Conservation (phyloP, 2,329 filamentous ascomycete genomes). For the Sporothrix dimorphospora region DNA sequence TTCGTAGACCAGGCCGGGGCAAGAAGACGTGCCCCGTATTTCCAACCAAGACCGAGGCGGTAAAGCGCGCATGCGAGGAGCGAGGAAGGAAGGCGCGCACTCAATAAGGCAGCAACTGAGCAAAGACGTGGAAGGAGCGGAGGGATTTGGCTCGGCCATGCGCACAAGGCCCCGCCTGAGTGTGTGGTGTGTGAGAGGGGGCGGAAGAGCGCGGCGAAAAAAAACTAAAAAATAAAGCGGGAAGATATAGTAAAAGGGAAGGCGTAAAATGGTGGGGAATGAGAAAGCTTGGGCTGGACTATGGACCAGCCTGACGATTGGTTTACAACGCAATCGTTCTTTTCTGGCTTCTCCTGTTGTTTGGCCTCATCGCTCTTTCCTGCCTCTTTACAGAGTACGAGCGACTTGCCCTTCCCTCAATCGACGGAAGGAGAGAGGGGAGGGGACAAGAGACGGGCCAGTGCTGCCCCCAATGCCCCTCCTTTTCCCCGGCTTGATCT, state of each 20-base stretch:
- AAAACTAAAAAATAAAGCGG: slow-evolving; percentile 12
- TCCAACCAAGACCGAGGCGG: slow-evolving; percentile 6
- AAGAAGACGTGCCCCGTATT: not conserved
- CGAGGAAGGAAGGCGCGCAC: slow-evolving; percentile 2
- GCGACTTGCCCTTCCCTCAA: not conserved
- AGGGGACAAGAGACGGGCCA: not conserved
- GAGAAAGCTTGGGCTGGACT: slow-evolving; percentile 10
- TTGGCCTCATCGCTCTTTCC: not conserved
- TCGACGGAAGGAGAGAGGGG: not conserved
- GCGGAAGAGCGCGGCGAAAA: slow-evolving; percentile 8
- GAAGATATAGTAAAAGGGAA: slow-evolving; percentile 6
- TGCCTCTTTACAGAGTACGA: not conserved
- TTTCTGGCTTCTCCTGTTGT: not conserved
- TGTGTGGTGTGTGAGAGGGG: not conserved
- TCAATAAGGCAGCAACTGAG: slow-evolving; percentile 21
- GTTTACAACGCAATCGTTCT: not conserved
- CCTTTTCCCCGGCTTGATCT: not conserved
- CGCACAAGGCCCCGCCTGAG: slow-evolving; percentile 9
- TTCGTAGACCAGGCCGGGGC: not conserved
- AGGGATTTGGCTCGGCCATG: slow-evolving; percentile 15
- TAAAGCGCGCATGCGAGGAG: slow-evolving; percentile 23
- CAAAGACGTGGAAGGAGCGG: slow-evolving; percentile 8
- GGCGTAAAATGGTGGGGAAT: slow-evolving; percentile 26
- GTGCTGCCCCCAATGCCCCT: not conserved
- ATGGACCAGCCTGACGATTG: not conserved